phyloP scores from a whole-genome alignment of 305 asterid species.

The Caryopteris hybrid region DNA sequence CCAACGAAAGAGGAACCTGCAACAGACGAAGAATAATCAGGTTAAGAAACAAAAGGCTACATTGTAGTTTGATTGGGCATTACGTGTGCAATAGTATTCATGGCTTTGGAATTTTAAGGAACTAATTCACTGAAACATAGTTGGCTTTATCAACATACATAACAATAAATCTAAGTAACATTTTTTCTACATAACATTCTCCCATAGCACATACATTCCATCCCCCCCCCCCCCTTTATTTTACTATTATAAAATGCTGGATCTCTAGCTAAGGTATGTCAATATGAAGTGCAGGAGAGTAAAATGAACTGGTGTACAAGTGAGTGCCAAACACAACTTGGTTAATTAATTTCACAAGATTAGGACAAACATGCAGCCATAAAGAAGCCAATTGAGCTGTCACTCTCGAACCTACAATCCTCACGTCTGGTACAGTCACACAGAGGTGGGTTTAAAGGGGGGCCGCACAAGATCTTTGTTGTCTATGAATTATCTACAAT shows the following conservation, averaged over 20 bases:
- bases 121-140: background rate
- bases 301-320: no score
- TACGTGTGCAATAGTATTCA: background rate
- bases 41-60: background rate
- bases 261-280: background rate
- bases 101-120: background rate
- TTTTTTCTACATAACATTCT: background rate
- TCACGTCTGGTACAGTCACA: background rate
- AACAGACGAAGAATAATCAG: conserved; percentile 22
- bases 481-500: no score
- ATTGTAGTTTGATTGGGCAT: conserved; percentile 6
- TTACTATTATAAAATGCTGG: background rate
- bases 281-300: no score
- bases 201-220: background rate
- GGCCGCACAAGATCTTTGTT: no score
- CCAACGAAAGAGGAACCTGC: conserved; percentile 84
- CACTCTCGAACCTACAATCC: background rate
- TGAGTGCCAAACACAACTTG: no score
- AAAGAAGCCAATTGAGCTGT: background rate
- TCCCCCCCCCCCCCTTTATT: background rate
- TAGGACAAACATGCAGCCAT: background rate
- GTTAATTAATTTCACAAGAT: background rate
- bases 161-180: background rate
- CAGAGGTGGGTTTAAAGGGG: no score
- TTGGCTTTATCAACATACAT: background rate